Percentiles rank a stretch among this genome's conserved stretches.
Evolutionary conservation across 2,329 filamentous ascomycete genomes (phyloP).

Genomic region (Fusarium irregulare): DNA sequence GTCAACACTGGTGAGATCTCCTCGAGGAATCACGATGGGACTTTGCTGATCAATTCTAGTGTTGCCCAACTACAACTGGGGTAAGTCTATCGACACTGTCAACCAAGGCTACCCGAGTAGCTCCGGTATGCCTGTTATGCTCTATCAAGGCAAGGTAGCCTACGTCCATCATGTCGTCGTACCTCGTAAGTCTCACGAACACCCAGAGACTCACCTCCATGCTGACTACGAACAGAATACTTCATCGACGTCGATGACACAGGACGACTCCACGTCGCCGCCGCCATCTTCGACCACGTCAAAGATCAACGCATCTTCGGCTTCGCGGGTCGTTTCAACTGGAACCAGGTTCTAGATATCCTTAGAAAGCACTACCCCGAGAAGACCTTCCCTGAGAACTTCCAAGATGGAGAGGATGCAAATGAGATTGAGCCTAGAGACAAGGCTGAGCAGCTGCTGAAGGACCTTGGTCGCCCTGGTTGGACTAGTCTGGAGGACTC

Average conservation of each 20-base stretch:
- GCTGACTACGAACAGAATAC: conserved; percentile 49
- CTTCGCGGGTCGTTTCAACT: conserved; percentile 60
- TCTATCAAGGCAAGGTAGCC: conserved; percentile 39
- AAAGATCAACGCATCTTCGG: conserved; percentile 64
- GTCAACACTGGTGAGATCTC: conserved; percentile 40
- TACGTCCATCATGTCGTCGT: not conserved
- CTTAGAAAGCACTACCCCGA: conserved; percentile 40
- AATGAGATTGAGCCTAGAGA: conserved; percentile 25
- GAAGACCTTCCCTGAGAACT: conserved; percentile 42
- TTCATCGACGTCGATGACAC: conserved; percentile 61
- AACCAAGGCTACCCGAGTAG: conserved; percentile 43
- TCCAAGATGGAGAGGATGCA: conserved; percentile 20
- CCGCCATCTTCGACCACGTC: conserved; percentile 58
- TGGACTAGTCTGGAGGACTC: conserved; percentile 28
- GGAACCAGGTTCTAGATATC: conserved; percentile 54
- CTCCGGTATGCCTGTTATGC: conserved; percentile 17
- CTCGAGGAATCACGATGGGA: fast-evolving
- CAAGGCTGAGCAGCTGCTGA: conserved; percentile 23
- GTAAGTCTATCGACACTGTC: conserved; percentile 30
- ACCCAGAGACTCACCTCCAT: fast-evolving
- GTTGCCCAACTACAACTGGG: conserved; percentile 47
- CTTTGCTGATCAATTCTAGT: conserved; percentile 10
- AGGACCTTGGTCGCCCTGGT: conserved; percentile 24
- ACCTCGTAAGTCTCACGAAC: conserved; percentile 4
- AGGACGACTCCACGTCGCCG: conserved; percentile 64